Evolutionary conservation across 2,329 filamentous ascomycete genomes (phyloP).

Genomic region (Aureobasidium sp.): DNA sequence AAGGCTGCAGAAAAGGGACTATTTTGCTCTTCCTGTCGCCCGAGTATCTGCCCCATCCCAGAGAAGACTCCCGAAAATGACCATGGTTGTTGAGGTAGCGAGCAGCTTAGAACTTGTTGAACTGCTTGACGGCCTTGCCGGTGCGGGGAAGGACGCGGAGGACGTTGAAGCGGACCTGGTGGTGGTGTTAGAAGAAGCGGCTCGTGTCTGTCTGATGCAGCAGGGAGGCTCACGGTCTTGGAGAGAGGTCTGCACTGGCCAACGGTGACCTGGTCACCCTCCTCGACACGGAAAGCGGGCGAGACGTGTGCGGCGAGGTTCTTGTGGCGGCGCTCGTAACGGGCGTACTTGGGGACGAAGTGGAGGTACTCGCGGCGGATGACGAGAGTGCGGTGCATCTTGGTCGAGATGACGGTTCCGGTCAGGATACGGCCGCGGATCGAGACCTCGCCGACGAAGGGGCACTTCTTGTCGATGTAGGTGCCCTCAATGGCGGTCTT

Average conservation of each 20-base stretch:
- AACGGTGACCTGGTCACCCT: constrained; percentile 98
- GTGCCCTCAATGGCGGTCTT: constrained; percentile 96
- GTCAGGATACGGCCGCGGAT: constrained; percentile 99
- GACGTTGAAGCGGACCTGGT: constrained; percentile 96
- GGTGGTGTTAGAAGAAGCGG: constrained; percentile 1
- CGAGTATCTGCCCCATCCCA: constrained; percentile 10
- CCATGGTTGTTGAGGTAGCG: constrained; percentile 1
- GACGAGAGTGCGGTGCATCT: constrained; percentile 99
- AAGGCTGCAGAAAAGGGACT: constrained; percentile 9
- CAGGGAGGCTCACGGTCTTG: constrained; percentile 75
- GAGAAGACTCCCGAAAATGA: constrained; percentile 15
- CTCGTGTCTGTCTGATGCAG: too few species aligned
- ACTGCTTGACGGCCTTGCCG: constrained; percentile 94
- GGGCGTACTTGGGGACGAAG: constrained; percentile 98
- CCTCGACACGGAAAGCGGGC: constrained; percentile 99
- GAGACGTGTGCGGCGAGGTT: constrained; percentile 99
- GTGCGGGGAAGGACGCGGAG: constrained; percentile 96
- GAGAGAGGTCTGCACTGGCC: constrained; percentile 98
- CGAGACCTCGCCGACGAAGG: constrained; percentile 97
- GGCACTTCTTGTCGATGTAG: constrained; percentile 99
- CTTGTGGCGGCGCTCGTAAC: constrained; percentile 99
- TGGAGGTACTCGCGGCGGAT: constrained; percentile 99
- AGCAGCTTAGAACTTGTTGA: constrained; percentile 85
- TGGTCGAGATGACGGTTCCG: constrained; percentile 97
- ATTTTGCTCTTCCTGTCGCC: constrained; percentile 5